phyloP scores from a whole-genome alignment of 2,329 filamentous ascomycete genomes.

The Penicillium occitanis region DNA sequence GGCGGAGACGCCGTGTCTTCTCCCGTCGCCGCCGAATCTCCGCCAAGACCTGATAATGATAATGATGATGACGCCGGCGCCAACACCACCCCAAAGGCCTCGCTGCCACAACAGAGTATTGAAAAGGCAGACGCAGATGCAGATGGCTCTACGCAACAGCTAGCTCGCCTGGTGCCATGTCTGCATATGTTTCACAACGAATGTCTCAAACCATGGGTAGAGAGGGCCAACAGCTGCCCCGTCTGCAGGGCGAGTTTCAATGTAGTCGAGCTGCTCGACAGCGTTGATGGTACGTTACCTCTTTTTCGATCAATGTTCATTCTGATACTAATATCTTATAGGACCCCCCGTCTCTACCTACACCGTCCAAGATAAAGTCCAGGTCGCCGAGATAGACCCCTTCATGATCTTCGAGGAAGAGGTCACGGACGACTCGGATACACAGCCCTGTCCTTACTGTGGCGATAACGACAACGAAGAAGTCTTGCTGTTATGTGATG shows the following conservation, averaged over 20 bases:
- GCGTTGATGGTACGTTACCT: conserved; percentile 66
- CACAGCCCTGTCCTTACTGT: conserved; percentile 80
- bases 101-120: conserved; percentile 9
- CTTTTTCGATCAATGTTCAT: too few species aligned
- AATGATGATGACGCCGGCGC: conserved; percentile 27
- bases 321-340: conserved; percentile 29
- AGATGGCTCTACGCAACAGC: conserved; percentile 37
- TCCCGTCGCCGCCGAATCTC: conserved; percentile 43
- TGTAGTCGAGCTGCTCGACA: conserved; percentile 78
- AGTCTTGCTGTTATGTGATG: conserved; percentile 83
- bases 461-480: conserved; percentile 78
- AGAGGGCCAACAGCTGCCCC: conserved; percentile 95
- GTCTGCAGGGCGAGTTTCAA: conserved; percentile 95
- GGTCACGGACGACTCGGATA: conserved; percentile 63
- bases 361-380: conserved; percentile 54
- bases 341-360: conserved; percentile 61
- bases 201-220: conserved; percentile 90
- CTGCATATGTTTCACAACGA: conserved; percentile 90
- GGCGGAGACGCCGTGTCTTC: conserved; percentile 53
- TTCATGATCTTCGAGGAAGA: conserved; percentile 66
- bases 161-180: conserved; percentile 70
- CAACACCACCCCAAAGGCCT: conserved; percentile 9
- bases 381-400: conserved; percentile 81
- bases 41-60: conserved; percentile 42
- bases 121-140: conserved; percentile 11